Conservation (phyloP, 345 rosid species). For the Noccaea bulbosa region DNA sequence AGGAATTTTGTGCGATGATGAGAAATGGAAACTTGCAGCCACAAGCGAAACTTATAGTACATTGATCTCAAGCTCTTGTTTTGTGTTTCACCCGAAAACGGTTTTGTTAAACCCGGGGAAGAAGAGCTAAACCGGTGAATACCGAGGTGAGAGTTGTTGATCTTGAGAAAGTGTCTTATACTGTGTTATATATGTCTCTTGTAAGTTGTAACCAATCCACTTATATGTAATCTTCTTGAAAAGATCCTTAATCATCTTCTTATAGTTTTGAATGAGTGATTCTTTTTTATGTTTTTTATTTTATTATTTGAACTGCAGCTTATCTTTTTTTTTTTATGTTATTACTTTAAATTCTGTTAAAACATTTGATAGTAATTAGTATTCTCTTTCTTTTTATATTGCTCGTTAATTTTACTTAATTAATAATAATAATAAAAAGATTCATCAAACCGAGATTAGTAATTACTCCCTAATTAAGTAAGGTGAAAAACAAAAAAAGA, state of each 20-base stretch:
- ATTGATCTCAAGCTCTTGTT: not conserved
- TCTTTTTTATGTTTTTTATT: too few relatives aligned
- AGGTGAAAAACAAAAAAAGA: not conserved
- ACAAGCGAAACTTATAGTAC: slow-evolving; percentile 44
- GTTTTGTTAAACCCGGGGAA: not conserved
- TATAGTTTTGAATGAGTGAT: too few relatives aligned
- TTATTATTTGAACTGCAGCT: too few relatives aligned
- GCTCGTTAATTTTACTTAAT: too few relatives aligned
- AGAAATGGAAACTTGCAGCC: slow-evolving; percentile 57
- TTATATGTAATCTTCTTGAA: not conserved
- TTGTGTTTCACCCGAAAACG: not conserved
- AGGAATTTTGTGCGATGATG: slow-evolving; percentile 90
- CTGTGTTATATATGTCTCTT: not conserved
- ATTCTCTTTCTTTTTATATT: not conserved
- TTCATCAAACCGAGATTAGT: not conserved
- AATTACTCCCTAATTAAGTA: not conserved
- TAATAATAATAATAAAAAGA: too few relatives aligned
- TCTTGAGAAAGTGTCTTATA: slow-evolving; percentile 1
- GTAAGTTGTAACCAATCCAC: not conserved
- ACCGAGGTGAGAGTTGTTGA: slow-evolving; percentile 10
- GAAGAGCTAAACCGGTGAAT: not conserved
- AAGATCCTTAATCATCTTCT: not conserved
- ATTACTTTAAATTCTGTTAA: too few relatives aligned
- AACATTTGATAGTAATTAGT: too few relatives aligned
- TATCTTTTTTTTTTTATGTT: too few relatives aligned